phyloP scores from a whole-genome alignment of 306 rosid species.

The Gastrolobium villosum region DNA sequence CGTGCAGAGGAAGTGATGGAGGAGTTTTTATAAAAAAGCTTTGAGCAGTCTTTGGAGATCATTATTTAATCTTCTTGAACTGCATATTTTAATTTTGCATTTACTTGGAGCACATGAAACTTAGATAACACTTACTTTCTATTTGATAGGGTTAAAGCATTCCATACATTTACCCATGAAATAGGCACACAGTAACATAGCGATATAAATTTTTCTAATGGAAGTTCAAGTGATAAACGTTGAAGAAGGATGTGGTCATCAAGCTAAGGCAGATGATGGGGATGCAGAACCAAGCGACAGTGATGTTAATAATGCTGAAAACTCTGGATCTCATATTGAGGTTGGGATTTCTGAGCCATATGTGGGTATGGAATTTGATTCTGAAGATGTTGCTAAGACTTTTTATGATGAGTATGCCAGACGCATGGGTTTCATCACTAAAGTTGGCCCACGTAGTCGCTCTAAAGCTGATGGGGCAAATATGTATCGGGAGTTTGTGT shows the following conservation, averaged over 20 bases:
- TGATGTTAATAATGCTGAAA: constrained; percentile 64
- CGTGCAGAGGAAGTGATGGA: constrained; percentile 3
- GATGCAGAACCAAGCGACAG: constrained; percentile 59
- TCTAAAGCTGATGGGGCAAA: constrained; percentile 64
- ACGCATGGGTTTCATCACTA: constrained; percentile 70
- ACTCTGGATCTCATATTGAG: constrained; percentile 56
- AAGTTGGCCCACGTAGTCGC: constrained; percentile 58
- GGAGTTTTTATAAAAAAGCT: constrained; percentile 12
- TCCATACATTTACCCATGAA: constrained; percentile 40
- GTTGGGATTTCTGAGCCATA: constrained; percentile 63
- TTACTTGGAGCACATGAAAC: constrained; percentile 42
- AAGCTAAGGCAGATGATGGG: constrained; percentile 58
- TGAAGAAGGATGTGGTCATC: constrained; percentile 68
- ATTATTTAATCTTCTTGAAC: constrained; percentile 10
- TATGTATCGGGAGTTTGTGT: constrained; percentile 69
- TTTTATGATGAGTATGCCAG: constrained; percentile 78
- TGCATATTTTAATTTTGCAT: constrained; percentile 38
- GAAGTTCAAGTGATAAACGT: constrained; percentile 78
- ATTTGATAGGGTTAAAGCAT: constrained; percentile 51
- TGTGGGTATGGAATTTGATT: constrained; percentile 85
- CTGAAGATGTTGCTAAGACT: constrained; percentile 72
- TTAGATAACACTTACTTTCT: constrained; percentile 38
- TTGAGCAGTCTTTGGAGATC: not conserved
- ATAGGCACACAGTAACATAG: constrained; percentile 41
- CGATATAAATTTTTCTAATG: constrained; percentile 57